Percentiles rank a stretch among this genome's conserved stretches.
phyloP scores from a whole-genome alignment of 2,329 filamentous ascomycete genomes.

The Lasiodiplodia citricola region DNA sequence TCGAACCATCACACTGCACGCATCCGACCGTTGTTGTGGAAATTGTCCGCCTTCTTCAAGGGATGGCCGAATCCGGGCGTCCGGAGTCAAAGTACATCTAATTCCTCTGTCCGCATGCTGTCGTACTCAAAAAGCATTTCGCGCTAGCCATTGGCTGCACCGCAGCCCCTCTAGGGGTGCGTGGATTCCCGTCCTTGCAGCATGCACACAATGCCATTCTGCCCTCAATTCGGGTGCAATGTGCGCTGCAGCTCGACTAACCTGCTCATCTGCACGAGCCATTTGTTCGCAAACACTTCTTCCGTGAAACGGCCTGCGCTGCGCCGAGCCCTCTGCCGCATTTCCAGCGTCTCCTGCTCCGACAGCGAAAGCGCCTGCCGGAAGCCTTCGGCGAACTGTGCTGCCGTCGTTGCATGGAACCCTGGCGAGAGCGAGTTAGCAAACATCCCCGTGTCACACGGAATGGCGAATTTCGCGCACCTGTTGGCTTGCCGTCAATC shows the following conservation, averaged over 20 bases:
- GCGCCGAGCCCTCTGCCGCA: conserved; percentile 75
- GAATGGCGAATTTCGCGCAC: conserved; percentile 51
- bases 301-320: conserved; percentile 89
- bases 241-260: conserved; percentile 60
- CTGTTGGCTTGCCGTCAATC: conserved; percentile 77
- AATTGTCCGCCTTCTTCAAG: background rate
- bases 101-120: background rate
- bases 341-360: conserved; percentile 68
- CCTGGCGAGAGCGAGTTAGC: conserved; percentile 54
- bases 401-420: conserved; percentile 79
- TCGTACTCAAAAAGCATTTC: conserved; percentile 3
- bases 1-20: background rate
- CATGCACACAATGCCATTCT: conserved; percentile 24
- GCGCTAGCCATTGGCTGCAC: background rate
- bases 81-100: background rate
- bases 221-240: conserved; percentile 16
- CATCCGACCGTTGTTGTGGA: background rate
- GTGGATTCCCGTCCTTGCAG: conserved; percentile 26
- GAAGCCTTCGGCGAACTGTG: conserved; percentile 82
- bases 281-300: conserved; percentile 79
- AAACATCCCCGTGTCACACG: conserved; percentile 15
- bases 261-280: conserved; percentile 75
- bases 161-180: background rate
- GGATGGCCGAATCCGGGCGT: conserved; percentile 3
- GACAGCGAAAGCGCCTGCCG: conserved; percentile 74